Conservation (phyloP, 2,329 filamentous ascomycete genomes). For the Chaetomium strumarium region DNA sequence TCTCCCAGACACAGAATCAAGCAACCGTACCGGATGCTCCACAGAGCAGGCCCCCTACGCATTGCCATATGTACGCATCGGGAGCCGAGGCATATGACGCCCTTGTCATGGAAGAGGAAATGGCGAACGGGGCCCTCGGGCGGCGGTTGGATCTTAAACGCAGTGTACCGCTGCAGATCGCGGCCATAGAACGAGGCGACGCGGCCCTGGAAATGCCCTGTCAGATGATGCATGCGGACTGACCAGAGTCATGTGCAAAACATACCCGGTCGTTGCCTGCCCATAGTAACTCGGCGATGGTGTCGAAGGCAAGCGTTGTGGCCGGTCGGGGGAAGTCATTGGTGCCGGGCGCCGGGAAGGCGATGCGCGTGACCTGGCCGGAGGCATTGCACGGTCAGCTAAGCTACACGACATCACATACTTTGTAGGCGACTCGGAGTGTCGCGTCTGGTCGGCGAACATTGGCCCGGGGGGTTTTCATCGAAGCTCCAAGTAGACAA, state of each 20-base stretch:
- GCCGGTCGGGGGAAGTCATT: constrained; percentile 65
- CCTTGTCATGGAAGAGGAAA: constrained; percentile 84
- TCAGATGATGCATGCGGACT: background rate
- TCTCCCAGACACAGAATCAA: constrained; percentile 6
- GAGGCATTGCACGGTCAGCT: constrained; percentile 8
- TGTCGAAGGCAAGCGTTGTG: constrained; percentile 83
- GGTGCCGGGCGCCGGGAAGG: constrained; percentile 69
- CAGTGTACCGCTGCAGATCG: constrained; percentile 84
- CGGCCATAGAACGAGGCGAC: constrained; percentile 82
- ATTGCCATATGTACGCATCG: constrained; percentile 84
- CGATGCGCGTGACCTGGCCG: constrained; percentile 68
- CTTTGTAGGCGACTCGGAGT: background rate
- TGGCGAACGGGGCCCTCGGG: constrained; percentile 78
- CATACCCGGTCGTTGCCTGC: constrained; percentile 71
- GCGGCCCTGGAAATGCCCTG: constrained; percentile 57
- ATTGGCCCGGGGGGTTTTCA: background rate
- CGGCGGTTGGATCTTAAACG: constrained; percentile 71
- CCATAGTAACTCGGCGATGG: constrained; percentile 85
- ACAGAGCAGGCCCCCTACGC: constrained; percentile 74
- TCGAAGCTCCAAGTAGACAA: background rate
- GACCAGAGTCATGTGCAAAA: background rate
- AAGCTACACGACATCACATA: background rate
- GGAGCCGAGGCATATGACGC: constrained; percentile 77
- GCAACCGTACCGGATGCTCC: constrained; percentile 68
- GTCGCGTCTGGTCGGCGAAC: background rate